Evolutionary conservation across 2,329 filamentous ascomycete genomes (phyloP).

Genomic region (Cercospora zeae-maydis): DNA sequence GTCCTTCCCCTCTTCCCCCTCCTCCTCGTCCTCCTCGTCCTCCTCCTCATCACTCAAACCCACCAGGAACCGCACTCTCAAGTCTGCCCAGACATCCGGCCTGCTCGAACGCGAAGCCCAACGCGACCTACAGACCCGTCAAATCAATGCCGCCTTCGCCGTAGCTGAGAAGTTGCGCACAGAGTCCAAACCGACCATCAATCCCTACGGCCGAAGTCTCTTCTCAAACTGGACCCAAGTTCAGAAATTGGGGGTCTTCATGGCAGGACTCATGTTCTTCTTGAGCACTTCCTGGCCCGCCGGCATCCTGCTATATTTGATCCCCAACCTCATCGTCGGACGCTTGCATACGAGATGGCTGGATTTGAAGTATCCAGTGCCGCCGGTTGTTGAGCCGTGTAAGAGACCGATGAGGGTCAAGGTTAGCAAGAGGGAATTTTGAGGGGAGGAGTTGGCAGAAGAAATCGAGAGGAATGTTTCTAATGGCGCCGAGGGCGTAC

Average conservation of each 20-base stretch:
- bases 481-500: too few relatives aligned
- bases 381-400: conserved; percentile 27
- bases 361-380: conserved; percentile 28
- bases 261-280: conserved; percentile 36
- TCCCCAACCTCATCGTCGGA: conserved; percentile 22
- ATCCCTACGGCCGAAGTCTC: neutral
- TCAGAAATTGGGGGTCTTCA: conserved; percentile 29
- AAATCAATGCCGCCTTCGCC: conserved; percentile 10
- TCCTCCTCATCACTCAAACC: neutral
- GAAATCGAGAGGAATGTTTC: neutral
- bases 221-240: conserved; percentile 12
- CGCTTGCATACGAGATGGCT: conserved; percentile 27
- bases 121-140: neutral
- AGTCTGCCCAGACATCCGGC: neutral
- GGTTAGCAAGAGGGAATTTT: conserved; percentile 20
- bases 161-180: conserved; percentile 11
- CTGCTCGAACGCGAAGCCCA: neutral
- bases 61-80: neutral
- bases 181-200: neutral
- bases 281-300: conserved; percentile 39
- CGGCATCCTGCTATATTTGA: conserved; percentile 43
- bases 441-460: neutral
- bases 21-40: too few relatives aligned
- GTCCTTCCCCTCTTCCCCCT: too few relatives aligned
- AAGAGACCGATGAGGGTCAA: conserved; percentile 27